phyloP scores from a whole-genome alignment of 1,139 yeast species.

The Debaryomyces robertsiae region DNA sequence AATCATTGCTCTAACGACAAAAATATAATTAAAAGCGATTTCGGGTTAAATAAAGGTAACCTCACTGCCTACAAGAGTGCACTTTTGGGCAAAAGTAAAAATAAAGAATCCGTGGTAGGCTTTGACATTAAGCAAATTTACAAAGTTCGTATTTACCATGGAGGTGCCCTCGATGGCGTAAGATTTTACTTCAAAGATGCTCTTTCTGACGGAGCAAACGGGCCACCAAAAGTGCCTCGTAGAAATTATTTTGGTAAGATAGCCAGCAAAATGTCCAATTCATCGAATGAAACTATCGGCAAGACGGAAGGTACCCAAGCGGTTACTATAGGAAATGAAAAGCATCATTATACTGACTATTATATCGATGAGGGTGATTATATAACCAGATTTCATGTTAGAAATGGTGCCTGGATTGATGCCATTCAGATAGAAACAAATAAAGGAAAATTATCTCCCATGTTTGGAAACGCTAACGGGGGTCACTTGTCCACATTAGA shows the following conservation, averaged over 20 bases:
- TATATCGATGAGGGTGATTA: constrained; percentile 57
- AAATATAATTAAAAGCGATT: constrained; percentile 37
- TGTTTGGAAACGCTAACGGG: constrained; percentile 66
- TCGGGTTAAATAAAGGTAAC: constrained; percentile 40
- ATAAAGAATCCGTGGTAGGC: constrained; percentile 27
- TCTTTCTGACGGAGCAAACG: constrained; percentile 8
- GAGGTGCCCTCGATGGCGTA: constrained; percentile 80
- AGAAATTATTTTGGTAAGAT: constrained; percentile 47
- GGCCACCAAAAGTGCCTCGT: constrained; percentile 48
- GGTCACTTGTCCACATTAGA: constrained; percentile 64
- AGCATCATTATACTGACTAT: constrained; percentile 59
- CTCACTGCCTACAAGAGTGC: constrained; percentile 51
- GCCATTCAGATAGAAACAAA: constrained; percentile 68
- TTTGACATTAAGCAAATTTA: constrained; percentile 36
- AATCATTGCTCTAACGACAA: constrained; percentile 20
- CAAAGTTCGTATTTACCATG: constrained; percentile 65
- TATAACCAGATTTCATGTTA: constrained; percentile 59
- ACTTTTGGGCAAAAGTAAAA: constrained; percentile 38
- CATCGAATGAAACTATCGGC: background rate
- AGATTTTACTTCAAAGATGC: constrained; percentile 22
- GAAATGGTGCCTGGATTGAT: constrained; percentile 90
- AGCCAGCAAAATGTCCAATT: constrained; percentile 18
- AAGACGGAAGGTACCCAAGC: constrained; percentile 14
- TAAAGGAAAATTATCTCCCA: constrained; percentile 52
- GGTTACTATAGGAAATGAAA: constrained; percentile 64